phyloP scores from a whole-genome alignment of 805 yeast species.

The Starmerella davenportii region DNA sequence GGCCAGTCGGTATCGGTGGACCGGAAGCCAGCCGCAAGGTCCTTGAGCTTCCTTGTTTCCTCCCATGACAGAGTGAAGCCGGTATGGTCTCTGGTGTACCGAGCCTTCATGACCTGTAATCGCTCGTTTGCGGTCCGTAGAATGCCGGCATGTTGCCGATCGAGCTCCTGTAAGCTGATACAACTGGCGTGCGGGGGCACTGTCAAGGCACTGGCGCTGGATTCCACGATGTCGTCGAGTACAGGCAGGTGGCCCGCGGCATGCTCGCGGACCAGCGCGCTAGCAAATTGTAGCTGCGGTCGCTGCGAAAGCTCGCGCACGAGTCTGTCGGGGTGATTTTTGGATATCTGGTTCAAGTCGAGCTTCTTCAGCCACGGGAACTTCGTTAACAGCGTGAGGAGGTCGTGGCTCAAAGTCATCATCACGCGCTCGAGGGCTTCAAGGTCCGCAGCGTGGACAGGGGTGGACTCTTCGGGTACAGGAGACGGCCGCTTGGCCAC shows the following conservation, averaged over 20 bases:
- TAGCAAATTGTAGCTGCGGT: slow-evolving; percentile 40
- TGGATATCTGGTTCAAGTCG: slow-evolving; percentile 23
- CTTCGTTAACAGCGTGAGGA: slow-evolving; percentile 33
- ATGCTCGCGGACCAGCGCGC: slow-evolving; percentile 39
- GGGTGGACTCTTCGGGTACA: background rate
- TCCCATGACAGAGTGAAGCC: too few relatives aligned
- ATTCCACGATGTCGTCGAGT: too few relatives aligned
- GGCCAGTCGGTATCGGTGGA: slow-evolving; percentile 25
- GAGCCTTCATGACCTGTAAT: too few relatives aligned
- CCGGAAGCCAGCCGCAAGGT: background rate
- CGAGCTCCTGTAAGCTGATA: too few relatives aligned
- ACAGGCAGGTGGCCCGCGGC: slow-evolving; percentile 31
- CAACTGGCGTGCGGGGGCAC: too few relatives aligned
- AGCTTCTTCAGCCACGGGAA: slow-evolving; percentile 35
- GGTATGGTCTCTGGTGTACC: too few relatives aligned
- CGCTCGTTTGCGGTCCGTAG: too few relatives aligned
- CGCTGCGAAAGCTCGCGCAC: slow-evolving; percentile 34
- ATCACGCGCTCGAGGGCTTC: slow-evolving; percentile 33
- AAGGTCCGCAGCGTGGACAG: slow-evolving; percentile 13
- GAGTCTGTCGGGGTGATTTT: slow-evolving; percentile 24
- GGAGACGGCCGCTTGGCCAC: too few relatives aligned
- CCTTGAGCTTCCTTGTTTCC: slow-evolving; percentile 3
- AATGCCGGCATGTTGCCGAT: too few relatives aligned
- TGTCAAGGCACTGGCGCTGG: too few relatives aligned
- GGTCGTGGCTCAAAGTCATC: slow-evolving; percentile 33